A percentile compares a stretch with the other conserved stretches of the same genome.
Conservation (phyloP, 345 rosid species). For the Eucalyptus leucophloia region DNA sequence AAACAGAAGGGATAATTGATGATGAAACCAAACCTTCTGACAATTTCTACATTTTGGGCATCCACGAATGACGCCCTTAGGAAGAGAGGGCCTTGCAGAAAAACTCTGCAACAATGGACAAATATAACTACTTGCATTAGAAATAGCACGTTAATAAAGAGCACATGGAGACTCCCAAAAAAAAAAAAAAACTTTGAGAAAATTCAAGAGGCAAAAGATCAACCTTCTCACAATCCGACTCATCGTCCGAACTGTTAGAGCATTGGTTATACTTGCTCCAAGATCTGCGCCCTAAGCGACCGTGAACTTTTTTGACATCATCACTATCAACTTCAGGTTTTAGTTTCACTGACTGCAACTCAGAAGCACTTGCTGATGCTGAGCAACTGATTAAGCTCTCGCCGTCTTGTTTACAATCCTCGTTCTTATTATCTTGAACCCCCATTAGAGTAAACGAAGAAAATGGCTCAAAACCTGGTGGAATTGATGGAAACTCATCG, state of each 20-base stretch:
- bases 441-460: conserved; percentile 54
- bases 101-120: conserved; percentile 32
- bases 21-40: conserved; percentile 60
- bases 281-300: conserved; percentile 47
- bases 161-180: background rate
- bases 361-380: conserved; percentile 26
- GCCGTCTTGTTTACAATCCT: conserved; percentile 11
- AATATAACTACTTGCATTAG: background rate
- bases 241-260: conserved; percentile 34
- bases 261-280: conserved; percentile 42
- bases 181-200: background rate
- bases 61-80: conserved; percentile 78
- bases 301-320: conserved; percentile 26
- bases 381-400: conserved; percentile 14
- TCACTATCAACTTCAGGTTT: conserved; percentile 21
- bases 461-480: conserved; percentile 95
- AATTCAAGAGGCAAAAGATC: conserved; percentile 23
- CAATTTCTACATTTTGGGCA: conserved; percentile 69
- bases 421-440: conserved; percentile 18
- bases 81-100: conserved; percentile 29
- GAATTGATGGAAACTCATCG: conserved; percentile 77
- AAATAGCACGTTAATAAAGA: background rate
- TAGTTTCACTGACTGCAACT: conserved; percentile 23
- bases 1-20: background rate
- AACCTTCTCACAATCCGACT: conserved; percentile 28